A percentile compares a stretch with the other conserved stretches of the same genome.
Conservation (phyloP, 192 early-diverging fungal species). For the Backusella tarrabulga region DNA sequence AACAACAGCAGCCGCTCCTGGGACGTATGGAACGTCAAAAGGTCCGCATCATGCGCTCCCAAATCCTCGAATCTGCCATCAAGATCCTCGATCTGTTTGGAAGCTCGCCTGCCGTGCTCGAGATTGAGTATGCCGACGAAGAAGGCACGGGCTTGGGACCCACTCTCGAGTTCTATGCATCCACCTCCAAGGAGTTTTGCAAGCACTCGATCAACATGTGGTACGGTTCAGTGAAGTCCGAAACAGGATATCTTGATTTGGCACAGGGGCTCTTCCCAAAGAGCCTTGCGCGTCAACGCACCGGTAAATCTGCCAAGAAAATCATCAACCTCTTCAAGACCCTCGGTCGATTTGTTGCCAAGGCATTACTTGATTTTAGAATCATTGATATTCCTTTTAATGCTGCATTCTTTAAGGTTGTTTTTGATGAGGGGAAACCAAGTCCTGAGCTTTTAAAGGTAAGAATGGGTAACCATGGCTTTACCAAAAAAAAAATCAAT, state of each 20-base stretch:
- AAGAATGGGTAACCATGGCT: background rate
- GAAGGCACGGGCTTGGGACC: slow-evolving; percentile 91
- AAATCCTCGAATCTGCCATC: slow-evolving; percentile 80
- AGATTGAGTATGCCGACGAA: slow-evolving; percentile 94
- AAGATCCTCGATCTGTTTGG: slow-evolving; percentile 88
- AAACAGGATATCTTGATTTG: slow-evolving; percentile 42
- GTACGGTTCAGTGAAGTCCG: slow-evolving; percentile 53
- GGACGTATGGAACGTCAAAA: slow-evolving; percentile 84
- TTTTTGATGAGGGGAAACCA: slow-evolving; percentile 46
- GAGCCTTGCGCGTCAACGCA: slow-evolving; percentile 19
- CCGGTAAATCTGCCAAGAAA: slow-evolving; percentile 39
- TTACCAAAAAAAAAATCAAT: background rate
- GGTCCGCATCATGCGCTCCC: slow-evolving; percentile 75
- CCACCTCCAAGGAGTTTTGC: slow-evolving; percentile 73
- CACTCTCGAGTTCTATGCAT: slow-evolving; percentile 89
- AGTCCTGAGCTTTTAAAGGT: slow-evolving; percentile 17
- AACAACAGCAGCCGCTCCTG: slow-evolving; percentile 51
- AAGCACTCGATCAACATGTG: slow-evolving; percentile 62
- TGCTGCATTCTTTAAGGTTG: slow-evolving; percentile 68
- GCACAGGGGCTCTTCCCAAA: slow-evolving; percentile 57
- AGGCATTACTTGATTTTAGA: slow-evolving; percentile 83
- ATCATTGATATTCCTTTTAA: slow-evolving; percentile 84
- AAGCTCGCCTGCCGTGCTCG: slow-evolving; percentile 64
- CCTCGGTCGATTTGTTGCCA: slow-evolving; percentile 85
- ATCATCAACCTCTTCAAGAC: slow-evolving; percentile 64